Evolutionary conservation across 352 stramenopile species (phyloP).

Genomic region (Pythium brachiatum): DNA sequence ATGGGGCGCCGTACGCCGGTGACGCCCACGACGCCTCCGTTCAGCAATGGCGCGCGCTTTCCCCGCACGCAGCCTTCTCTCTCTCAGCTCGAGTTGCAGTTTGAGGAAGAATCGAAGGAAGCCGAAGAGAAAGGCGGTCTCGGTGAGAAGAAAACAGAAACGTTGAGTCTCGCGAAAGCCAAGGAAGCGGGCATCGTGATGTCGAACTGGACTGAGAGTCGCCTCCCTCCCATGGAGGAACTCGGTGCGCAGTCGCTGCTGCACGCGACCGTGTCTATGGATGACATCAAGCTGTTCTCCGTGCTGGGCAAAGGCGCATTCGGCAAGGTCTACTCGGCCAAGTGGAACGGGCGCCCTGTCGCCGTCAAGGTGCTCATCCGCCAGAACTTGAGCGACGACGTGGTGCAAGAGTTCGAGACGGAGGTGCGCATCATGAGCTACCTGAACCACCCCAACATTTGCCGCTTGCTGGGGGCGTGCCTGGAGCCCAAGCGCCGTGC

Average conservation of each 20-base stretch:
- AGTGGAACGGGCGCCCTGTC: constrained; percentile 52
- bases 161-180: constrained; percentile 50
- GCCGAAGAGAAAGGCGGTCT: constrained; percentile 2
- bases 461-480: constrained; percentile 94
- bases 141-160: constrained; percentile 36
- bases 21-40: constrained; percentile 26
- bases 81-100: background rate
- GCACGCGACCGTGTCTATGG: constrained; percentile 59
- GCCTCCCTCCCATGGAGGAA: constrained; percentile 24
- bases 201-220: constrained; percentile 41
- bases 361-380: constrained; percentile 77
- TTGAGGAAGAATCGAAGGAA: constrained; percentile 9
- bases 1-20: constrained; percentile 32
- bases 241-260: constrained; percentile 25
- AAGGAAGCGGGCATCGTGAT: constrained; percentile 61
- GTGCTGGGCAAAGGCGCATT: constrained; percentile 81
- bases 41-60: background rate
- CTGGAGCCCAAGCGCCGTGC: constrained; percentile 89
- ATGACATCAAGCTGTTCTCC: constrained; percentile 46
- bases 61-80: constrained; percentile 10
- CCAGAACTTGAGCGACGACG: constrained; percentile 64
- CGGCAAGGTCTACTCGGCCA: constrained; percentile 69
- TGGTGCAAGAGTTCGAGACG: constrained; percentile 75
- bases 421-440: constrained; percentile 86
- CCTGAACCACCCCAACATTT: constrained; percentile 97